Evolutionary conservation across 2,329 filamentous ascomycete genomes (phyloP).

Genomic region (Ophiobolus disseminans): DNA sequence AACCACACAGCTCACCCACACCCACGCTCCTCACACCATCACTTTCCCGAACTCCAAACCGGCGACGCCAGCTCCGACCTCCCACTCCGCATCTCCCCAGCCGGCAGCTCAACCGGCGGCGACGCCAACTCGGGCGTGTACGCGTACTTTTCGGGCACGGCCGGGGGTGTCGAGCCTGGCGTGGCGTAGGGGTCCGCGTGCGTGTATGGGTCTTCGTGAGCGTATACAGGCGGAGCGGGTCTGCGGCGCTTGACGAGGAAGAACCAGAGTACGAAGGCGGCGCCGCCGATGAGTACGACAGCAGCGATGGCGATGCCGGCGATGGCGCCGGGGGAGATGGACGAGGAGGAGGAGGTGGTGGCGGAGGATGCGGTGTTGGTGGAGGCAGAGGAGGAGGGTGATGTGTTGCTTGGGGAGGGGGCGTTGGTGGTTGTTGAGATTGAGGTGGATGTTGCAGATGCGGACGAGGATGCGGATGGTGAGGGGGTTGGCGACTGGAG

Average conservation of each 20-base stretch:
- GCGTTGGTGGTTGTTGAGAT: background rate
- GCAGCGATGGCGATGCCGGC: constrained; percentile 15
- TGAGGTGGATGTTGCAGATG: background rate
- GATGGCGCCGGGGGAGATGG: constrained; percentile 18
- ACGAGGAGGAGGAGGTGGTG: constrained; percentile 1
- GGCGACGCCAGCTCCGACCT: background rate
- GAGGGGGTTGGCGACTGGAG: background rate
- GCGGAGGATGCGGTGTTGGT: background rate
- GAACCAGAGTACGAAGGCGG: constrained; percentile 4
- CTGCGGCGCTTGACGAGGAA: background rate
- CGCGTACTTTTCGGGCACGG: constrained; percentile 6
- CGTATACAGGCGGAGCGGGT: background rate
- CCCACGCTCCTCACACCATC: no score
- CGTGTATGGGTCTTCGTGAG: background rate
- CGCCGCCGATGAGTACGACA: constrained; percentile 1
- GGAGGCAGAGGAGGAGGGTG: background rate
- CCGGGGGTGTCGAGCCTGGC: background rate
- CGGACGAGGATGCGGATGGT: background rate
- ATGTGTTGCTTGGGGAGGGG: background rate
- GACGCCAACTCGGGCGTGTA: constrained; percentile 1
- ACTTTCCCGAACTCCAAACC: background rate
- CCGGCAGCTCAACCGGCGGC: background rate
- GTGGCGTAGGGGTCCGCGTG: no score
- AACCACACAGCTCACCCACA: no score
- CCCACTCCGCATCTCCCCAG: background rate